Percentiles rank a stretch among this genome's conserved stretches.
phyloP scores from a whole-genome alignment of 2,329 filamentous ascomycete species.

The Diaporthe helianthi region DNA sequence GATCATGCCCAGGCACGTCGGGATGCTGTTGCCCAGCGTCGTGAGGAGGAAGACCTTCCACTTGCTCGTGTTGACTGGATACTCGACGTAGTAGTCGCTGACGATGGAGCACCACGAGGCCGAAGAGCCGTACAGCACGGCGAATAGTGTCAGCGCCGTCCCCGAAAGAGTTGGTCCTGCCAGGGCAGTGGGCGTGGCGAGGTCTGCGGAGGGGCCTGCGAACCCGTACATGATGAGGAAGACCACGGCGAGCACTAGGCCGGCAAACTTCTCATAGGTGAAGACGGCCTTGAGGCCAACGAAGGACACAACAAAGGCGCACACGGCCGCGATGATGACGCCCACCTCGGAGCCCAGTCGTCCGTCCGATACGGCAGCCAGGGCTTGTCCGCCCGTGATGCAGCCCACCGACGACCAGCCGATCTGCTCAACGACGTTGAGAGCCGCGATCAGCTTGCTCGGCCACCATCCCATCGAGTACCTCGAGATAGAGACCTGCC shows the following conservation, averaged over 20 bases:
- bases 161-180: conserved; percentile 48
- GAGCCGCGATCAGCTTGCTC: conserved; percentile 55
- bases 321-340: conserved; percentile 58
- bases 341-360: conserved; percentile 57
- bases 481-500: conserved; percentile 57
- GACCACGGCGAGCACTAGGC: conserved; percentile 54
- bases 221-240: conserved; percentile 58
- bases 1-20: conserved; percentile 57
- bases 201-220: conserved; percentile 50
- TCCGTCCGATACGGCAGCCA: conserved; percentile 54
- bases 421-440: conserved; percentile 58
- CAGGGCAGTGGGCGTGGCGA: conserved; percentile 44
- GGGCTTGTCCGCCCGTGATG: conserved; percentile 58
- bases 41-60: conserved; percentile 57
- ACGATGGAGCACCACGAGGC: conserved; percentile 56
- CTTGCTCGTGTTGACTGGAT: conserved; percentile 52
- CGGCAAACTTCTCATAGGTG: conserved; percentile 58
- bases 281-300: conserved; percentile 58
- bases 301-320: conserved; percentile 58
- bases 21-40: conserved; percentile 53
- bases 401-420: conserved; percentile 59
- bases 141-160: conserved; percentile 50
- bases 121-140: conserved; percentile 56
- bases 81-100: conserved; percentile 55
- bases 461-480: conserved; percentile 60